Evolutionary conservation across 2,329 filamentous ascomycete genomes (phyloP).

Genomic region (Thermothelomyces thermophilus): DNA sequence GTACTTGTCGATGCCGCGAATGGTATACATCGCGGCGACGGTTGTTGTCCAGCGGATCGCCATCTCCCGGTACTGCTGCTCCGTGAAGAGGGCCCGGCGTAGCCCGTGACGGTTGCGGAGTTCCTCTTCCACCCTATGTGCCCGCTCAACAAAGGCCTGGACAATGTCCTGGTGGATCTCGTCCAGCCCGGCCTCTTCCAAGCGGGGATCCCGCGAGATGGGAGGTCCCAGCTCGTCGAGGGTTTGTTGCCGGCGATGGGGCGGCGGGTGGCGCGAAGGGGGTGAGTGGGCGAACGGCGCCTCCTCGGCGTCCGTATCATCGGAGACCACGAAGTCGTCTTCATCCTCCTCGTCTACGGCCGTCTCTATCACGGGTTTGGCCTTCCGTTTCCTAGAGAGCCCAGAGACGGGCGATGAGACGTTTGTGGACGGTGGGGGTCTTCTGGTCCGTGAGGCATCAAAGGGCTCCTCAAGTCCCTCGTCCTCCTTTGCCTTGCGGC

Average conservation of each 20-base stretch:
- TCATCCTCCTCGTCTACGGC: conserved; percentile 32
- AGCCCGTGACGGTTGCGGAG: conserved; percentile 55
- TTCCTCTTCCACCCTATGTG: conserved; percentile 52
- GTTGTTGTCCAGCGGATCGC: conserved; percentile 60
- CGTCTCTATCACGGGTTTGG: conserved; percentile 18
- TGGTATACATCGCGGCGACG: conserved; percentile 54
- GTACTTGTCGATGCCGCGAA: conserved; percentile 55
- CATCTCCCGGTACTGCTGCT: conserved; percentile 66
- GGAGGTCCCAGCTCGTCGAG: conserved; percentile 45
- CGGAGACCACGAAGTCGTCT: conserved; percentile 35
- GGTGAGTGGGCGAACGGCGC: conserved; percentile 42
- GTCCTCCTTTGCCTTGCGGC: background rate
- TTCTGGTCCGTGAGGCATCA: conserved; percentile 24
- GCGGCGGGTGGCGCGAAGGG: conserved; percentile 25
- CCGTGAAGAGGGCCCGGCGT: conserved; percentile 58
- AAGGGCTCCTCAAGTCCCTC: background rate
- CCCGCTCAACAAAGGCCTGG: conserved; percentile 57
- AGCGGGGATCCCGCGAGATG: conserved; percentile 50
- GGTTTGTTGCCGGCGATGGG: conserved; percentile 32
- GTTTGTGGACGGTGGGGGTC: conserved; percentile 37
- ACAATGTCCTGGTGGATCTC: conserved; percentile 58
- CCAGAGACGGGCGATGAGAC: conserved; percentile 47
- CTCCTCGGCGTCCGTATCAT: conserved; percentile 29
- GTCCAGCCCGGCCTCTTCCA: conserved; percentile 43
- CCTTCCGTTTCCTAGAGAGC: conserved; percentile 33